A percentile compares a stretch with the other conserved stretches of the same genome.
These are phyloP conservation scores for Hypoxylon sp. DNA, from an alignment of 2,329 filamentous ascomycete species.

Conservation along the genomic window DNA sequence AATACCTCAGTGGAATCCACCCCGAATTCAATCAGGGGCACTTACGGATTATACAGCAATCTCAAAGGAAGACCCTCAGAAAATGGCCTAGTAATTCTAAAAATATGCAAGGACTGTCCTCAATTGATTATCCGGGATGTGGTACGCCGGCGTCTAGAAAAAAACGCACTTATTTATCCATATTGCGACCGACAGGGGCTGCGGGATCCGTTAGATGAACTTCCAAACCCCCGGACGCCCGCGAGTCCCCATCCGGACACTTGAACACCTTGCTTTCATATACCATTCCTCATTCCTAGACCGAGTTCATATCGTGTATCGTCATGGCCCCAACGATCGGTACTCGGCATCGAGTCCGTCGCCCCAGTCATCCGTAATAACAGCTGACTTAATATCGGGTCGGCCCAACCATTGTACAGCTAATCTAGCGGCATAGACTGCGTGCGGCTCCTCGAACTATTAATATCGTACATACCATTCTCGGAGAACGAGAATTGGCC, in stretches of 20 bases:
- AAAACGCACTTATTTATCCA: conserved; percentile 34
- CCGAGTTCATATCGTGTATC: conserved; percentile 1
- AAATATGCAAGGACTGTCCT: conserved; percentile 22
- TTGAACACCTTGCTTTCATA: conserved; percentile 11
- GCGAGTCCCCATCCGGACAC: conserved; percentile 20
- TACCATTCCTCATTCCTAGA: conserved; percentile 1
- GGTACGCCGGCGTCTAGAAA: conserved; percentile 25
- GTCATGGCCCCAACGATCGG: conserved; percentile 7
- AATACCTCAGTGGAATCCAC: conserved; percentile 6
- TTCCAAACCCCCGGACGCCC: conserved; percentile 18
- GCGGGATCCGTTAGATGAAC: conserved; percentile 14
- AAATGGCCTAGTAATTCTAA: conserved; percentile 12
- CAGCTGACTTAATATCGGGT: conserved; percentile 21
- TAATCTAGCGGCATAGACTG: conserved; percentile 16
- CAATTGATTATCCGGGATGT: conserved; percentile 30
- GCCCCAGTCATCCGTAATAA: conserved; percentile 16
- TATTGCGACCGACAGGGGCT: conserved; percentile 31
- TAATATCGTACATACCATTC: conserved; percentile 23
- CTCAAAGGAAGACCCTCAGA: neutral
- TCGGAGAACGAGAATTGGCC: neutral
- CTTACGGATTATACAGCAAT: conserved; percentile 5
- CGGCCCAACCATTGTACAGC: conserved; percentile 3
- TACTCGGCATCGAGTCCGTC: conserved; percentile 24
- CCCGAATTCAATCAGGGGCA: neutral
- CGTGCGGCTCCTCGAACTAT: conserved; percentile 27